Evolutionary conservation across 2,329 filamentous ascomycete genomes (phyloP), one percentile per base, ranked within the genome.

Genomic region (Clonostachys byssicola): DNA sequence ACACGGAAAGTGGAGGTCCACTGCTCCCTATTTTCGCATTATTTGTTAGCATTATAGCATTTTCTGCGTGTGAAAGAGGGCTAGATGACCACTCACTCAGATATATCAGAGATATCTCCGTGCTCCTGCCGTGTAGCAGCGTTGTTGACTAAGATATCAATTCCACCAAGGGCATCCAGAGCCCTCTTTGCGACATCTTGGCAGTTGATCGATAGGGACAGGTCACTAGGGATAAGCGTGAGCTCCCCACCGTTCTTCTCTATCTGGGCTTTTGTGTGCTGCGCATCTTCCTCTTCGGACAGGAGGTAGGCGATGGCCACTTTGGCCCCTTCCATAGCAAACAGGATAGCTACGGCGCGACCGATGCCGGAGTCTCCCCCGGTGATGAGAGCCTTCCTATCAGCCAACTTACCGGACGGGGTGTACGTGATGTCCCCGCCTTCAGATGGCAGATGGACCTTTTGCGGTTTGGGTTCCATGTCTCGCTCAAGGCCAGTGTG

Each of bases 251-350:
- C 42, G 5, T 43, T 33, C 38, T 70, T 67, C 53, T 81, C 74
- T 1, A 83, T 73, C 53, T 73, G 56, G 34, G 63, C 63, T 54
- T 78, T 75, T 3, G 78, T 81, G 8, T 73, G 68, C 44, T 80
- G 62, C 1, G 80, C 80, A 47, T 83, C 80, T 17, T 68, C 57
- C 51, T 82, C 64, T 61, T 83, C 80, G 23, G 77, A 72, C 3
- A 74, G 74, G 2, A 80, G 68, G 52, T 81, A 78, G 14, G 74
- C 71, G 49, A 82, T 80, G 20, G 68, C 74, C 42, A 80, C 64
- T 51, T 81, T 73, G 14, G 78, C 76, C 2, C 80, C 79, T 55
- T 83, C 79, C 9, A 75, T 68, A 0, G 80, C 80, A 61, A 80
- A 79, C 3, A 82, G 61, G 1, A 81, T 67, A 0, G 78, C 78